Evolutionary conservation across 2,329 filamentous ascomycete species (phyloP).

Genomic region (Colletotrichum lentis): DNA sequence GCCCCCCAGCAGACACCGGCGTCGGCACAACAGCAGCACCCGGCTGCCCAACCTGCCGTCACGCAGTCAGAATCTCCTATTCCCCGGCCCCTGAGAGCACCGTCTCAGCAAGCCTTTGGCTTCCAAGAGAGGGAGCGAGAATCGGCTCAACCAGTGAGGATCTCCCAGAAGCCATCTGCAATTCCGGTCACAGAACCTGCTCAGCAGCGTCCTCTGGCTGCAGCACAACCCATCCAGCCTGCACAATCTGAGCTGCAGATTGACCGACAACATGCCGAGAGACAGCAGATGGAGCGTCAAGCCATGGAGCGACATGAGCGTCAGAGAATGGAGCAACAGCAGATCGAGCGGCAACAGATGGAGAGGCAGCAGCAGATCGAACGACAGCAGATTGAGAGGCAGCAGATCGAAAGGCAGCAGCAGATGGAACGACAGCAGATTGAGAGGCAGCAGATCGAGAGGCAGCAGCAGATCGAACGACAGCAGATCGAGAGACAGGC

Average conservation of each 20-base stretch:
- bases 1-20: slow-evolving; percentile 42
- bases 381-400: slow-evolving; percentile 38
- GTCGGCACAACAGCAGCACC: slow-evolving; percentile 47
- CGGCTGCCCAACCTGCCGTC: slow-evolving; percentile 47
- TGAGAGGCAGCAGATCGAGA: slow-evolving; percentile 38
- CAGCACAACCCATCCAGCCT: slow-evolving; percentile 48
- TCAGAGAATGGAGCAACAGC: slow-evolving; percentile 25
- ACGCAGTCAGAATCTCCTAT: slow-evolving; percentile 59
- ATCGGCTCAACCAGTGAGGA: slow-evolving; percentile 48
- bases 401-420: slow-evolving; percentile 43
- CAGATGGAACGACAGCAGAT: slow-evolving; percentile 36
- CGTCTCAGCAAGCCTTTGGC: slow-evolving; percentile 50
- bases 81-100: slow-evolving; percentile 54
- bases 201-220: slow-evolving; percentile 48
- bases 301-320: slow-evolving; percentile 39
- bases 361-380: slow-evolving; percentile 40
- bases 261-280: slow-evolving; percentile 42
- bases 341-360: slow-evolving; percentile 36
- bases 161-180: slow-evolving; percentile 51
- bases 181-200: slow-evolving; percentile 47
- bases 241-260: slow-evolving; percentile 45
- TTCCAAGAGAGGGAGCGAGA: slow-evolving; percentile 57
- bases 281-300: slow-evolving; percentile 43
- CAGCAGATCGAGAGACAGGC: slow-evolving; percentile 21
- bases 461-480: slow-evolving; percentile 11